Conservation (phyloP, 345 rosid species). For the Mercurialis annua region DNA sequence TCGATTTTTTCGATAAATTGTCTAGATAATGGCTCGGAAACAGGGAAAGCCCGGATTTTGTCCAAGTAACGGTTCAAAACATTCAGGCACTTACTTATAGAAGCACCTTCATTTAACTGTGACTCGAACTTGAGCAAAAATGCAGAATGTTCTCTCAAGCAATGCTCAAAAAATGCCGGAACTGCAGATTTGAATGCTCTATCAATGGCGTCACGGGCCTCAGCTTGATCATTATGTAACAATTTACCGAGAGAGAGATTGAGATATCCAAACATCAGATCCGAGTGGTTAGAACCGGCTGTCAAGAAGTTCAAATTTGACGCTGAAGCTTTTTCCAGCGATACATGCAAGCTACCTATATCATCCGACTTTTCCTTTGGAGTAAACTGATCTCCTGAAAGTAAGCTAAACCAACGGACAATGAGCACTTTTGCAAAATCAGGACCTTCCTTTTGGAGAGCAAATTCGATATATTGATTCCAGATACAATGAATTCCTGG, state of each 20-base stretch:
- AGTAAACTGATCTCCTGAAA: slow-evolving; percentile 37
- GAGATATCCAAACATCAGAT: slow-evolving; percentile 66
- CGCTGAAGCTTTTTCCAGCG: slow-evolving; percentile 25
- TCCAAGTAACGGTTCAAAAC: slow-evolving; percentile 54
- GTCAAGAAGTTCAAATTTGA: slow-evolving; percentile 28
- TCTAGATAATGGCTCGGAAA: slow-evolving; percentile 57
- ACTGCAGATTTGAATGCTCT: slow-evolving; percentile 50
- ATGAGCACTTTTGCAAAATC: slow-evolving; percentile 55
- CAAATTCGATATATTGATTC: slow-evolving; percentile 86
- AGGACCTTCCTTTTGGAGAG: slow-evolving; percentile 45
- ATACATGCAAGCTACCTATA: slow-evolving; percentile 20
- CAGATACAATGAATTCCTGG: slow-evolving; percentile 75
- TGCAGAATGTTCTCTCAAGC: slow-evolving; percentile 69
- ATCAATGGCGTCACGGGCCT: slow-evolving; percentile 52
- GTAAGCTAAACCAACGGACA: slow-evolving; percentile 59
- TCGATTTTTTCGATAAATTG: slow-evolving; percentile 50
- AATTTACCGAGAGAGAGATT: slow-evolving; percentile 64
- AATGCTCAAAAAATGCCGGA: slow-evolving; percentile 45
- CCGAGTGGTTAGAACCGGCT: slow-evolving; percentile 32
- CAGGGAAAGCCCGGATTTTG: slow-evolving; percentile 40
- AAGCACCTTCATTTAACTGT: slow-evolving; percentile 32
- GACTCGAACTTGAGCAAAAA: slow-evolving; percentile 41
- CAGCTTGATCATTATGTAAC: slow-evolving; percentile 51
- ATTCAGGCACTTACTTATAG: slow-evolving; percentile 39
- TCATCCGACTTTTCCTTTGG: slow-evolving; percentile 27